A percentile compares a stretch with the other conserved stretches of the same genome.
Conservation (phyloP, 345 rosid species). For the Aquilaria malaccensis region DNA sequence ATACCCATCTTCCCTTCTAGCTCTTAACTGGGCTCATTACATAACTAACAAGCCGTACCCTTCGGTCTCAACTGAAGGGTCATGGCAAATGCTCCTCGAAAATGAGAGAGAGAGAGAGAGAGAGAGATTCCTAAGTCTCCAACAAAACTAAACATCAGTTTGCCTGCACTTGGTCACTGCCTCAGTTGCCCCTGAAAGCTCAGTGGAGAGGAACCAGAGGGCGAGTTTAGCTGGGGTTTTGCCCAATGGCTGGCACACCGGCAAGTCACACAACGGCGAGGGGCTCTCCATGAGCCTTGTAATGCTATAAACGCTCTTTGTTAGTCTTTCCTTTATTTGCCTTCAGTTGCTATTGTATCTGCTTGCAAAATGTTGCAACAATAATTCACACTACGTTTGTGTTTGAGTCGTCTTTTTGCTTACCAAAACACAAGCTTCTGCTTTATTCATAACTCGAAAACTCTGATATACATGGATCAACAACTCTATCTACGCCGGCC, state of each 20-base stretch:
- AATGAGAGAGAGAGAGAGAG: constrained; percentile 20
- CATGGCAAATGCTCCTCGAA: constrained; percentile 22
- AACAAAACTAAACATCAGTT: constrained; percentile 28
- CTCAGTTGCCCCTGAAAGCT: constrained; percentile 5
- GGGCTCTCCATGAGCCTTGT: constrained; percentile 29
- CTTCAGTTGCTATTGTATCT: background rate
- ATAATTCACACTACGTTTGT: too few species aligned
- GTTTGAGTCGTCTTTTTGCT: too few species aligned
- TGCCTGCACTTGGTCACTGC: constrained; percentile 26
- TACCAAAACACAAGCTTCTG: too few species aligned
- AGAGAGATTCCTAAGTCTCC: constrained; percentile 17
- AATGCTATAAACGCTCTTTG: constrained; percentile 16
- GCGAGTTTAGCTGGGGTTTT: constrained; percentile 8
- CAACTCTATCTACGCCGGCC: too few species aligned
- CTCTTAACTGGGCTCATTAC: constrained; percentile 26
- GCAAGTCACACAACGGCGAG: constrained; percentile 74
- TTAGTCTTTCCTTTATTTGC: background rate
- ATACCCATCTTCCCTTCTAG: constrained; percentile 25
- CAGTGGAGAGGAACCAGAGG: background rate
- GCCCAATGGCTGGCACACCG: constrained; percentile 44
- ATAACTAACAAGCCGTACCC: constrained; percentile 8
- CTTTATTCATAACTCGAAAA: too few species aligned
- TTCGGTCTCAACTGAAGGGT: constrained; percentile 32
- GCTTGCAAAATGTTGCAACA: too few species aligned
- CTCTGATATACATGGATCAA: too few species aligned